Percentiles rank a stretch among this genome's conserved stretches.
These are phyloP conservation scores for Fusarium austroafricanum DNA, from an alignment of 2,329 filamentous ascomycete species.

Conservation along the genomic window DNA sequence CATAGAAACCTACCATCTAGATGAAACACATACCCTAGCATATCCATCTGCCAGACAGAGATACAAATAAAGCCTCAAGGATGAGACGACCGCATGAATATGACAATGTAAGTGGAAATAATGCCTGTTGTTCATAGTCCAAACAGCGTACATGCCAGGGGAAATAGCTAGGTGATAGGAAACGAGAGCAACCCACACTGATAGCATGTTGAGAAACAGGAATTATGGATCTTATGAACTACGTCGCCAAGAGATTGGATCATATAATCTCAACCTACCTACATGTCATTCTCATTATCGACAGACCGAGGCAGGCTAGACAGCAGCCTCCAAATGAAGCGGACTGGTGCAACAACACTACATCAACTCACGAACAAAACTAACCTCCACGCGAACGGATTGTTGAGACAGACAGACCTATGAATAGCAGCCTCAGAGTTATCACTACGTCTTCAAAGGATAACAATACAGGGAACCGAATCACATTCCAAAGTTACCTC, in stretches of 20 bases:
- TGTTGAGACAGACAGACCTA: background rate
- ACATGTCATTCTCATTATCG: too few species aligned
- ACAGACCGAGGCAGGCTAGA: background rate
- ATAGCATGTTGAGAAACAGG: background rate
- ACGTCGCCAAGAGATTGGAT: background rate
- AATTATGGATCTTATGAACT: background rate
- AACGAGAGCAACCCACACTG: background rate
- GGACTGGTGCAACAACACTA: background rate
- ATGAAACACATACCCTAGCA: background rate
- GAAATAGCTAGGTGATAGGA: background rate
- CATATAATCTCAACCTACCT: too few species aligned
- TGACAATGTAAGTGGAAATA: background rate
- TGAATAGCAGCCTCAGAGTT: background rate
- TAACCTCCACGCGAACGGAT: background rate
- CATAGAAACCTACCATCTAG: background rate
- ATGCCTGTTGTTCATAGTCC: background rate
- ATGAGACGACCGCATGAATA: background rate
- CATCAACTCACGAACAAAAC: background rate
- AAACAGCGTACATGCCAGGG: background rate
- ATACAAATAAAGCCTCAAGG: background rate
- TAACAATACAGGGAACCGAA: background rate
- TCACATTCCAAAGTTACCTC: conserved; percentile 14
- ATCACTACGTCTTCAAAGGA: background rate
- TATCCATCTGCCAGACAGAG: background rate
- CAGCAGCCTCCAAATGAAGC: background rate